Conservation (phyloP, 2,329 filamentous ascomycete genomes). For the Xylaria sp. region DNA sequence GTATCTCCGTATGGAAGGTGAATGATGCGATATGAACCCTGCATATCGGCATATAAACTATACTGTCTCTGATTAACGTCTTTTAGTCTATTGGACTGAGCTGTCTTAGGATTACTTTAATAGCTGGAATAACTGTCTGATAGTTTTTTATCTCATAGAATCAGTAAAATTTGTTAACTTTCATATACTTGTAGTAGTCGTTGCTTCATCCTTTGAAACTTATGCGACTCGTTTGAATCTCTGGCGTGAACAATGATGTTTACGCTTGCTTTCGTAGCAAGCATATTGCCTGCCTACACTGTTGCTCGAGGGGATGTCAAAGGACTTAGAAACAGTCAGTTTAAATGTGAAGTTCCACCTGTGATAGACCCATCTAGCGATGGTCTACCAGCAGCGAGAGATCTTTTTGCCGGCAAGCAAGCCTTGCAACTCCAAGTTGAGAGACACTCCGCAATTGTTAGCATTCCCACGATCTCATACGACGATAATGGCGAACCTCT, state of each 20-base stretch:
- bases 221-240: background rate
- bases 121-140: background rate
- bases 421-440: slow-evolving; percentile 51
- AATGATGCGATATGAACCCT: slow-evolving; percentile 44
- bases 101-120: background rate
- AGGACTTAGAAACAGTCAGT: slow-evolving; percentile 27
- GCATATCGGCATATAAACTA: slow-evolving; percentile 31
- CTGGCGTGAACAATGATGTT: slow-evolving; percentile 36
- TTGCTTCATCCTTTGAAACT: background rate
- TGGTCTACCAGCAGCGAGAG: slow-evolving; percentile 46
- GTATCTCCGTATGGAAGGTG: slow-evolving; percentile 30
- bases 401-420: slow-evolving; percentile 45
- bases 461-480: slow-evolving; percentile 64
- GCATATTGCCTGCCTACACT: slow-evolving; percentile 35
- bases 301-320: slow-evolving; percentile 39
- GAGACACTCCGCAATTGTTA: slow-evolving; percentile 58
- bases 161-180: background rate
- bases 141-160: background rate
- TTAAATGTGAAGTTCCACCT: slow-evolving; percentile 48
- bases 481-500: slow-evolving; percentile 66
- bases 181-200: background rate
- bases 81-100: slow-evolving; percentile 1
- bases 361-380: slow-evolving; percentile 46
- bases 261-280: slow-evolving; percentile 38
- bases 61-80: slow-evolving; percentile 1